Percentiles rank a stretch among this genome's conserved stretches.
Conservation (phyloP, 805 yeast genomes). For the Yarrowia sp. region DNA sequence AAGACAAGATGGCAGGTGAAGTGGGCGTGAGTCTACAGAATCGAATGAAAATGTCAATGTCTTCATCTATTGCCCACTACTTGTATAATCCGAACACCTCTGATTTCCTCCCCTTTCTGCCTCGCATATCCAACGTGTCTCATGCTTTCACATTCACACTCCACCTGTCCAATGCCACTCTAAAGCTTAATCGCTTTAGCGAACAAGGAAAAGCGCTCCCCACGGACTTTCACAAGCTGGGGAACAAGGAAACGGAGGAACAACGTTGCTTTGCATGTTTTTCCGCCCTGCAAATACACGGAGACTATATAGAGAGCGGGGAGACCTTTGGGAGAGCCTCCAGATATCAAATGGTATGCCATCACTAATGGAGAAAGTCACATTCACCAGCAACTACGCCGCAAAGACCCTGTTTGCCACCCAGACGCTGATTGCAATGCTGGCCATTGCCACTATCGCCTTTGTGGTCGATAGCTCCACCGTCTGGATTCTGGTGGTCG, state of each 20-base stretch:
- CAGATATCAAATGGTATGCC: constrained; percentile 6
- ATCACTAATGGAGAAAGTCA: constrained; percentile 38
- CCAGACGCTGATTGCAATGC: constrained; percentile 32
- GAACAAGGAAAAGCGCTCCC: constrained; percentile 14
- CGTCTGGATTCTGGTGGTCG: constrained; percentile 27
- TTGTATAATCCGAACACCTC: too few species aligned
- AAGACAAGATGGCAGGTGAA: not conserved
- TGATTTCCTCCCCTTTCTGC: not conserved
- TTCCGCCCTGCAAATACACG: not conserved
- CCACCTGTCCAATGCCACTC: constrained; percentile 13
- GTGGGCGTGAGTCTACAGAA: too few species aligned
- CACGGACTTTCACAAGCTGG: constrained; percentile 38
- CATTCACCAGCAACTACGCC: constrained; percentile 38
- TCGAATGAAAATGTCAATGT: too few species aligned
- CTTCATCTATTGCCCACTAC: too few species aligned
- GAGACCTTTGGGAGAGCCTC: not conserved
- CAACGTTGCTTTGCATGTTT: constrained; percentile 34
- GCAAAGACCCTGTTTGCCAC: constrained; percentile 34
- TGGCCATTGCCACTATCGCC: constrained; percentile 35
- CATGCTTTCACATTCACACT: constrained; percentile 25
- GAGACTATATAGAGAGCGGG: constrained; percentile 27
- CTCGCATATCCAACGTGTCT: not conserved
- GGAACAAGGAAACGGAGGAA: constrained; percentile 5
- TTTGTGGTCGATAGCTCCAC: constrained; percentile 36
- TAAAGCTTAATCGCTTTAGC: not conserved